Conservation (phyloP, 1,284 basidiomycete genomes). For the Serendipita sp. region DNA sequence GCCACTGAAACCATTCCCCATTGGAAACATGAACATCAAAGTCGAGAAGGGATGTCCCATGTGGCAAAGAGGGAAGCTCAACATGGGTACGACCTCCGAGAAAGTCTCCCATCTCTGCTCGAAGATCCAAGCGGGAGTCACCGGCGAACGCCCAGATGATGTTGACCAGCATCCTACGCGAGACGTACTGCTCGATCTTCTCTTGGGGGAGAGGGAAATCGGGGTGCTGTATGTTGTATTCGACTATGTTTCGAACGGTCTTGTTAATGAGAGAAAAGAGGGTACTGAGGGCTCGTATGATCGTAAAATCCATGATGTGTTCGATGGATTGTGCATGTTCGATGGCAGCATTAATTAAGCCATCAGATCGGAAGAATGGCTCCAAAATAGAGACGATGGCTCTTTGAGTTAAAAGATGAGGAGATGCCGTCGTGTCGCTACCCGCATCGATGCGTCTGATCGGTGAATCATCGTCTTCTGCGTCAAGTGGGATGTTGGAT, state of each 20-base stretch:
- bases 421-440: slow-evolving; percentile 35
- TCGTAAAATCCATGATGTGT: slow-evolving; percentile 98
- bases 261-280: slow-evolving; percentile 97
- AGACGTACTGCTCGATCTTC: slow-evolving; percentile 79
- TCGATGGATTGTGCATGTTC: slow-evolving; percentile 69
- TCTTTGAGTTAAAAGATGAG: slow-evolving; percentile 65
- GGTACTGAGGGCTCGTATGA: slow-evolving; percentile 82
- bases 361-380: slow-evolving; percentile 70
- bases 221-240: slow-evolving; percentile 88
- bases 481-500: slow-evolving; percentile 65
- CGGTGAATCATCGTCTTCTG: slow-evolving; percentile 72
- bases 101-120: slow-evolving; percentile 84
- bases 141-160: slow-evolving; percentile 98
- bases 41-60: slow-evolving; percentile 82
- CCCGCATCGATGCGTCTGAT: slow-evolving; percentile 44
- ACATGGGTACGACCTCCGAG: slow-evolving; percentile 76
- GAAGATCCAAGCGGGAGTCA: slow-evolving; percentile 80
- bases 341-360: slow-evolving; percentile 69
- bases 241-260: slow-evolving; percentile 82
- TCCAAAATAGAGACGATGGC: slow-evolving; percentile 67
- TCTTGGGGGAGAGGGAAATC: slow-evolving; percentile 86
- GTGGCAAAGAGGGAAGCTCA: slow-evolving; percentile 65
- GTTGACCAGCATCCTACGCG: slow-evolving; percentile 80
- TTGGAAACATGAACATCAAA: slow-evolving; percentile 82
- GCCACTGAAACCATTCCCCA: slow-evolving; percentile 89